Evolutionary conservation across 164 flowering plant species (phyloP), one percentile per base, ranked within the genome.

Genomic region (Cinnamomum micranthum): DNA sequence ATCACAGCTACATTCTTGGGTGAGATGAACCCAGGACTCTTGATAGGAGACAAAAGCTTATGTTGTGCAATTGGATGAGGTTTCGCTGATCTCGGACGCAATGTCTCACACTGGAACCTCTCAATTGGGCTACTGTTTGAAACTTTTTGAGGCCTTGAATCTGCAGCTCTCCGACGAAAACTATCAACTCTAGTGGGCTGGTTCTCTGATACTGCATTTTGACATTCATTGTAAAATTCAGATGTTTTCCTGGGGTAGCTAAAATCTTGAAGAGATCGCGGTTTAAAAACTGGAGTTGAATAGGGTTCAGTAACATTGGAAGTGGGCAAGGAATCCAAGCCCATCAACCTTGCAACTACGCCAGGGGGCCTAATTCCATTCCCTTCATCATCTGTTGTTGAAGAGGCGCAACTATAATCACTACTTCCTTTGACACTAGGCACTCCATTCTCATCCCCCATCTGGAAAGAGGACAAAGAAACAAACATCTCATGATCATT

Each of bases 321-420:
- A 60, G 91, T 80, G n/a, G 99, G 99, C 82, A 95, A 77, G 9
- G 93, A 86, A 73, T 95, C 97, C 80, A 95, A 81, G 67, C 99
- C 99, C 99, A 96, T 96, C 65, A 96, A 97, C 82, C 94, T 84
- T 20, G 98, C 99, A 9, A 96, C 97, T 14, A 94, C 97, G 14
- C 92, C 81, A 19, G 97, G 98, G 50, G 90, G 90, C 82, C 73
- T 89, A 11, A 67, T 80, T 76, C 89, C 91, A 73, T 64, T 84
- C 33, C 84, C 85, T 25, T 96, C 98, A 52, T 90, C 99, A 80
- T 89, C 93, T 23, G 91, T 91, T 17, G 90, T 89, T 5, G 99
- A 96, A 33, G 98, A 94, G 79, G 92, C 88, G 76, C 93, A 92
- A 74, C 97, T 96, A 70, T 85, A 88, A 60, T 90, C 94, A 73